Evolutionary conservation across 2,329 filamentous ascomycete species (phyloP), one percentile per base, ranked within the genome.

Genomic region (Scleromitrula shiraiana): DNA sequence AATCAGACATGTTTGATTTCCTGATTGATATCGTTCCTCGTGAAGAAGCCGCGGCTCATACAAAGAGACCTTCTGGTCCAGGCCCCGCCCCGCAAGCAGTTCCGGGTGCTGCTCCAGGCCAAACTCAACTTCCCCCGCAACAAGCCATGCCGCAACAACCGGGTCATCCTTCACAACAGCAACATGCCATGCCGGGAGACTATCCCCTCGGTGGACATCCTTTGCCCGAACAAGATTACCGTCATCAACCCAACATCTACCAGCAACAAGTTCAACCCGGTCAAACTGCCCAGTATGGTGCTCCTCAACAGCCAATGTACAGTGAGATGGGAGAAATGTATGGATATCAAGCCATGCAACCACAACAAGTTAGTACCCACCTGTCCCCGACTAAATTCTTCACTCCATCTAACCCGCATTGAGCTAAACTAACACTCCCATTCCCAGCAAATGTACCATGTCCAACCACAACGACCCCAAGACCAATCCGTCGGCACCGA

Each of bases 1-100:
- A 98, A 70, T 96, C 89, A 19, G 93, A 98, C 71, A 98, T 98
- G 93, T 98, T 98, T 67, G 93, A 98, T 70, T 98, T 98, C 70
- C 75, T 98, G 51, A 98, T 98, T 65, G 93, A 98, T 64, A 98
- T 98, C 53, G 93, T 98, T 5, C 93, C 93, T 3, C 83, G 93
- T 44, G 93, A 98, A 67, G 93, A 98, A 67, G 89, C 91, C 29
- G 78, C 86, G 8, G 82, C 85, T 19, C 88, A 90, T 64, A 80
- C 89, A 33, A 96, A 95, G 71, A 77, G 90, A 55, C 75, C 82
- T 6, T 74, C 62, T 38, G 62, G 69, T 41, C 70, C 29, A 66
- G 69, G 58, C 54, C 69, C 67, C 64, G 52, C 69, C 60, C 54
- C 67, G 59, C 54, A 64, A 66, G 62, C 71, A 60, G 66, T 74